Evolutionary conservation across 495 filamentous ascomycete species (phyloP), one percentile per base, ranked within the genome.

Genomic region (Neurospora cerealis): DNA sequence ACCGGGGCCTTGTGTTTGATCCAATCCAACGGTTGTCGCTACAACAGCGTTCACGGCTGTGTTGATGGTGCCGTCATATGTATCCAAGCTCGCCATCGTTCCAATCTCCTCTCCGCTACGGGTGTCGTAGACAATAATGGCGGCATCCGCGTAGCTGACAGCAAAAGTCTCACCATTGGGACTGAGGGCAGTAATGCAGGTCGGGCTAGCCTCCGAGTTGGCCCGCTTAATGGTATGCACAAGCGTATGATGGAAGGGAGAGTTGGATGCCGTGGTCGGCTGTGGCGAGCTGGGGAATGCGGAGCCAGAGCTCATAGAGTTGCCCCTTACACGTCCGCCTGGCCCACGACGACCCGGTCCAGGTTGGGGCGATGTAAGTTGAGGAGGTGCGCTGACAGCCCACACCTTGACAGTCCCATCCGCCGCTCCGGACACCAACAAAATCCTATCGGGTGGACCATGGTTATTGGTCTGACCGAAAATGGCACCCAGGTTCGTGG

Each of bases 41-140:
- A 97, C 96, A n/a, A 98, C 89, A 0, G 93, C 88, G 78, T 97
- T 98, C 46, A 98, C 93, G 21, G 93, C 91, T 3, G 94, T 97
- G 34, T 87, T 87, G 0, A 90, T 85, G 0, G 93, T 97, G 24
- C 91, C 93, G 78, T 98, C 91, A 75, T 98, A 98, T 3, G 95
- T 98, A 81, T 98, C 96, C 15, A 91, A 79, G 77, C 93, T 97
- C 1, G 92, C 91, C 96, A 99, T 99, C 48, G 89, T 90, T 37
- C 92, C 92, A 39, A 97, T 88, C 78, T 97, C 93, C 78, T 99
- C 96, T 15, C 94, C 95, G 0, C 93, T 93, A 71, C 93, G 85
- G 2, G 96, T 98, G 77, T 97, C 93, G 79, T 93, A 99, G 44
- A 97, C 90, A 21, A 98, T 86, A 38, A 98, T 93, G 6, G 93